Conservation (phyloP, 495 filamentous ascomycete species). For the Neurospora sp. region DNA sequence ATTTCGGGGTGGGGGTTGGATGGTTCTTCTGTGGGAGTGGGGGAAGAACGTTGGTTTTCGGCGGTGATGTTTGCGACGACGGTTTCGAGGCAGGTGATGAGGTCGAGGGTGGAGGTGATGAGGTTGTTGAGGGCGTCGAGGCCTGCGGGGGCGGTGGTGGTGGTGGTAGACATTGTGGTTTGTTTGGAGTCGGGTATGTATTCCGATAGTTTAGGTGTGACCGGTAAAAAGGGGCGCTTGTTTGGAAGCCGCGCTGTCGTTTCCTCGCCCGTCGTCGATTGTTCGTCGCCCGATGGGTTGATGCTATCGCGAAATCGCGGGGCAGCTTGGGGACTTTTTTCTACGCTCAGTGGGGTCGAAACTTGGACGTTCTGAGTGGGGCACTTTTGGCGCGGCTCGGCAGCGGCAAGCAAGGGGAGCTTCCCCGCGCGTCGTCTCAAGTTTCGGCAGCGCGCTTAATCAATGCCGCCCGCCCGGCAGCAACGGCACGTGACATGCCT, state of each 20-base stretch:
- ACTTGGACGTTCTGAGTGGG: neutral
- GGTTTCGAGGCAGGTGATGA: conserved; percentile 29
- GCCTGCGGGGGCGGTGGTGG: conserved; percentile 5
- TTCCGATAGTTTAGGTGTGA: no score
- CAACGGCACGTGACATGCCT: neutral
- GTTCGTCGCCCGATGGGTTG: neutral
- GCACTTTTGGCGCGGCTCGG: neutral
- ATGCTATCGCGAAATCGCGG: conserved; percentile 3
- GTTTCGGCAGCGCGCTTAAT: neutral
- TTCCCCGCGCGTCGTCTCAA: neutral
- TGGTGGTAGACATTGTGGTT: neutral
- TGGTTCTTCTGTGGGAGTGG: neutral
- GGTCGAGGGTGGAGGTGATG: conserved; percentile 12
- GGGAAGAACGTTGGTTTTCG: neutral
- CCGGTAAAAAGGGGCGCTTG: no score
- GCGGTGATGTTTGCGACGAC: conserved; percentile 20
- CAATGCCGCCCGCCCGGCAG: neutral
- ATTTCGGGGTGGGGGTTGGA: neutral
- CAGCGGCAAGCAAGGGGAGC: neutral
- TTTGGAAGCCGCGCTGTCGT: neutral
- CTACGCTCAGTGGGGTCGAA: conserved; percentile 1
- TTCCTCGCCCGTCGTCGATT: neutral
- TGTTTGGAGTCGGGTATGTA: no score
- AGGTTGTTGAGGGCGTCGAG: conserved; percentile 15
- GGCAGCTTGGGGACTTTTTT: conserved; percentile 6